These are phyloP conservation scores for Heliamphora pulchella DNA, from an alignment of 179 eudicot species.

Conservation along the genomic window DNA sequence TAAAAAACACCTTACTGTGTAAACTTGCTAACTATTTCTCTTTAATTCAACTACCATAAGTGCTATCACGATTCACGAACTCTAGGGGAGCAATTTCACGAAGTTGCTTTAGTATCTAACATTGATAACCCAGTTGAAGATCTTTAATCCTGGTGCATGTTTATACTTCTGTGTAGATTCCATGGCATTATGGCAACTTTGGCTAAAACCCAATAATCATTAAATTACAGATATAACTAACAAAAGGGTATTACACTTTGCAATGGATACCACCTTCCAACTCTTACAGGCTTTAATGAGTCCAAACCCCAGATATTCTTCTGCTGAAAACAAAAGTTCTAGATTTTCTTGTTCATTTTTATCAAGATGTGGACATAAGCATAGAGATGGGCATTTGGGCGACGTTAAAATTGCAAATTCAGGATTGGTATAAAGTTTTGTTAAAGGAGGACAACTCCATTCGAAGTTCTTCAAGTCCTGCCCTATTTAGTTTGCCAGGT, in stretches of 20 bases:
- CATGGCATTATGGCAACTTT: no score
- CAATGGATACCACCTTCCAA: neutral
- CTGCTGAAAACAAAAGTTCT: neutral
- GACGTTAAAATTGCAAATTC: neutral
- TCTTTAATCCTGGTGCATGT: no score
- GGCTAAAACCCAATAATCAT: no score
- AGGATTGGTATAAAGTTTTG: neutral
- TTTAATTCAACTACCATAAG: no score
- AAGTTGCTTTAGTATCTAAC: no score
- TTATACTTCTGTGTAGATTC: no score
- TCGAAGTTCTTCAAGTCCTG: neutral
- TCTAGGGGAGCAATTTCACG: no score
- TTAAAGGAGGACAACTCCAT: neutral
- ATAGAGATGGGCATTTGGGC: neutral
- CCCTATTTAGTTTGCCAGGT: no score
- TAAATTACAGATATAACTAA: neutral
- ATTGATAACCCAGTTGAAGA: no score
- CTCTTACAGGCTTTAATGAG: neutral
- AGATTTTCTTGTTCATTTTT: neutral
- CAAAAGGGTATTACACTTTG: neutral
- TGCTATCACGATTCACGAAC: no score
- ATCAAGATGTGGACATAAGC: neutral
- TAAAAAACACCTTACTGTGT: no score
- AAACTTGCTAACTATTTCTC: no score
- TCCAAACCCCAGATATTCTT: neutral